Percentiles rank a stretch among this genome's conserved stretches.
These are phyloP conservation scores for Cylindrodendrum hubeiense DNA, from an alignment of 2,329 filamentous ascomycete species.

Conservation along the genomic window DNA sequence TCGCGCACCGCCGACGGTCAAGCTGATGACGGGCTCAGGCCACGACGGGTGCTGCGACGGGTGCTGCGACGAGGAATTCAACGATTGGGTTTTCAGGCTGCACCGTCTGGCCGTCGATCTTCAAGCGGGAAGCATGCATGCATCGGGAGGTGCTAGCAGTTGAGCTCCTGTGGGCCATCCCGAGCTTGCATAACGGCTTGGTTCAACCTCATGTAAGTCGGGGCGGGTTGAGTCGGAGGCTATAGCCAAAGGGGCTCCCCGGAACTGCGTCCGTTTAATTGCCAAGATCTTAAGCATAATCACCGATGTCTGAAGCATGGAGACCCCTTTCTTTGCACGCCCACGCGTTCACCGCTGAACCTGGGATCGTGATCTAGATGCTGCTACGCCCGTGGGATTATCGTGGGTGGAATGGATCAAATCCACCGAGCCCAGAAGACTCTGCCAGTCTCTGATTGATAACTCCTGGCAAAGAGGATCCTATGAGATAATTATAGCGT, in stretches of 20 bases:
- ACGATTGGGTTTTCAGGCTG: background rate
- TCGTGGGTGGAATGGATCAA: slow-evolving; percentile 11
- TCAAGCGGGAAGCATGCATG: slow-evolving; percentile 11
- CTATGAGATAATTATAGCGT: slow-evolving; percentile 46
- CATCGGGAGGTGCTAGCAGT: slow-evolving; percentile 13
- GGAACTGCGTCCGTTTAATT: background rate
- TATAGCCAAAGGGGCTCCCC: background rate
- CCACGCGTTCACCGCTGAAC: slow-evolving; percentile 12
- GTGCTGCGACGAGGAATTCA: slow-evolving; percentile 15
- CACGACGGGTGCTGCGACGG: slow-evolving; percentile 6
- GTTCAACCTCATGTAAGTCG: slow-evolving; percentile 1
- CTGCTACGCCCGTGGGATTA: background rate
- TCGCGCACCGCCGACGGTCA: slow-evolving; percentile 18
- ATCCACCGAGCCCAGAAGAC: slow-evolving; percentile 24
- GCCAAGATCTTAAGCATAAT: slow-evolving; percentile 8
- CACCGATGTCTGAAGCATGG: background rate
- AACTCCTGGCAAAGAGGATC: slow-evolving; percentile 38
- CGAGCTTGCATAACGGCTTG: background rate
- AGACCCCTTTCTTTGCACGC: background rate
- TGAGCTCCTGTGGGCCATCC: slow-evolving; percentile 7
- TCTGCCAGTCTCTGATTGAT: slow-evolving; percentile 41
- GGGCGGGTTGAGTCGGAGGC: background rate
- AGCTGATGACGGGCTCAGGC: slow-evolving; percentile 9
- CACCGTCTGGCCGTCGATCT: slow-evolving; percentile 18
- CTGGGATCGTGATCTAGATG: background rate